Evolutionary conservation across 2,329 filamentous ascomycete species (phyloP), one percentile per base, ranked within the genome.

Genomic region (Alternaria solani): DNA sequence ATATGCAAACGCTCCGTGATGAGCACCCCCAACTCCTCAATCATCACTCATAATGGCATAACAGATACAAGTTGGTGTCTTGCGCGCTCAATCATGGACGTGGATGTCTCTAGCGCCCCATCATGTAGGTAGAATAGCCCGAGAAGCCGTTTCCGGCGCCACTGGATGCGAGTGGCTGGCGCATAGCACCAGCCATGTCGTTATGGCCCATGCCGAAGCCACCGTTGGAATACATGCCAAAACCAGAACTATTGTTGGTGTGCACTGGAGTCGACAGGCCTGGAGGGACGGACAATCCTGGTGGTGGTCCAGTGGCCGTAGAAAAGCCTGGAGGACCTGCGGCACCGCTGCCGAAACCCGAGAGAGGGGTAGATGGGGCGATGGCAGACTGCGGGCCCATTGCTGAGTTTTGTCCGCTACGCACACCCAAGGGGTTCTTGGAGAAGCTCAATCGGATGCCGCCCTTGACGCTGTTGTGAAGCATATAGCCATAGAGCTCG

Each of bases 371-470:
- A 38, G 83, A 82, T 5, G 83, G 81, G 23, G 82, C 80, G 62
- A 87, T 80, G 9, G 81, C 78, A 41, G 82, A 83, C n/a, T 81
- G 75, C 20, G 83, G 79, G 39, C 81, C 83, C 77, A 85, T 82
- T 60, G 80, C 85, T 52, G 82, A 82, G 36, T 83, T 84, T 72
- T 94, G 92, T 26, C 88, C 89, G 2, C 91, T 93, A 46, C 95
- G 90, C 28, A 98, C 94, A 23, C 95, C 95, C 2, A 98, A 85
- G 0, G 95, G 95, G 71, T 98, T 98, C 82, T 98, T 98, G 30
- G 94, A 97, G 79, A 97, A 99, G 79, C 93, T 97, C 57, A 99
- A 84, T 25, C 95, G 90, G 71, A 99, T 97, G 34, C 95, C 95
- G 7, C 94, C 94, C 77, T 97, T 97, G 74, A 93, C 87, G 72